Evolutionary conservation across 345 rosid species (phyloP), one percentile per base, ranked within the genome.

Genomic region (Kandelia obovata): DNA sequence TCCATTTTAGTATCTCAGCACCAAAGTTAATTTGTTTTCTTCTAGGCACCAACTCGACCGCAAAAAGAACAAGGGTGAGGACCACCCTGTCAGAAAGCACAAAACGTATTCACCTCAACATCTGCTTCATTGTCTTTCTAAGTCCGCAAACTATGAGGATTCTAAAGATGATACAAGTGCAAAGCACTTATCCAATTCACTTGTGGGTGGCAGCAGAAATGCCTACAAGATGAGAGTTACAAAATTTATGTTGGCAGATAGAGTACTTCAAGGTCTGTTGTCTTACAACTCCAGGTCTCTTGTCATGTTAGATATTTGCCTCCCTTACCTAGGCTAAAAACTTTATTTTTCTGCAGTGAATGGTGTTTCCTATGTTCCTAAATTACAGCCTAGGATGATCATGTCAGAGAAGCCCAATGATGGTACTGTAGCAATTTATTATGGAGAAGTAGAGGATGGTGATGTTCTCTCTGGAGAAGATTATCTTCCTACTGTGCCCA

Each of bases 371-470:
- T 19, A 57, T n/a, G 80, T 87, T 67, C 83, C 75, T 64, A 80
- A 75, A 78, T 34, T 76, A 71, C 78, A 67, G 58, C 77, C 85
- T 74, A 86, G 75, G 71, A 76, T 95, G 87, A 76, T 88, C 26
- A 70, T 95, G 92, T 84, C 85, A 71, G 90, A 92, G 86, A 95
- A 89, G 82, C 83, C 84, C 64, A 79, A 75, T 31, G 92, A 90
- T 78, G 96, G 97, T 73, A 89, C 96, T 28, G 88, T 96, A 62
- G 96, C 92, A 67, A 77, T 92, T 85, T 80, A 77, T 75, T 88
- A 83, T 81, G 99, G 94, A 71, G 99, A 96, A 68, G 35, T 82
- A 64, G 94, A 87, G 31, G 97, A 92, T 63, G 80, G 74, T 47
- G 92, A 92, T 75, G 35, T 83, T 82, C 86, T 83, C 53, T 79